These are phyloP conservation scores for Debaryomycetaceae sp. DNA, from an alignment of 1,139 yeast genomes.

Conservation along the genomic window DNA sequence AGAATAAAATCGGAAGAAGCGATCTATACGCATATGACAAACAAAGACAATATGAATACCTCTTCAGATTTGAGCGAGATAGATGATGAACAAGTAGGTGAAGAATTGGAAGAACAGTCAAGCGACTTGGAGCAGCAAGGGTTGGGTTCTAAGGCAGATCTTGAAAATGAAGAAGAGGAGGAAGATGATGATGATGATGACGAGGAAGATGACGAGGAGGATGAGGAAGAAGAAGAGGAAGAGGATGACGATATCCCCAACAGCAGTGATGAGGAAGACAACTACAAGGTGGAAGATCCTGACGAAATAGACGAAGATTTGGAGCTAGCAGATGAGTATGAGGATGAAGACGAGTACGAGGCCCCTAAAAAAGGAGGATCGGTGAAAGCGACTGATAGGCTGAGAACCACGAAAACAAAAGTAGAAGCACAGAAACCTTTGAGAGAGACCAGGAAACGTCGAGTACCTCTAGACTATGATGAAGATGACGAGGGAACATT, in stretches of 20 bases:
- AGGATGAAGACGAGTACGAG: constrained; percentile 12
- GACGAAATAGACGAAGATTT: constrained; percentile 42
- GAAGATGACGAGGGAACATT: constrained; percentile 20
- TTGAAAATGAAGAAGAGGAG: constrained; percentile 14
- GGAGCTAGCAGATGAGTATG: constrained; percentile 33
- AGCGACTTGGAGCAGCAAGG: not conserved
- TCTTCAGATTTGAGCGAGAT: constrained; percentile 5
- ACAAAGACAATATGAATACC: not conserved
- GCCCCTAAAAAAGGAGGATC: not conserved
- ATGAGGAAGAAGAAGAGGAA: constrained; percentile 20
- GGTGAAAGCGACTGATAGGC: not conserved
- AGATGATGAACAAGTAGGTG: constrained; percentile 9
- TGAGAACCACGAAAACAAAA: not conserved
- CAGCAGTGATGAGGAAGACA: constrained; percentile 32
- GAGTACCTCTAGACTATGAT: constrained; percentile 32
- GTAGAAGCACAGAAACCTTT: constrained; percentile 4
- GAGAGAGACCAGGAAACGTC: constrained; percentile 29
- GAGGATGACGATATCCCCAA: constrained; percentile 24
- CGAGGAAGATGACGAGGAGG: constrained; percentile 19
- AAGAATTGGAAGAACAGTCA: not conserved
- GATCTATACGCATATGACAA: no score
- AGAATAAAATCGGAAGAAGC: no score
- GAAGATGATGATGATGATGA: constrained; percentile 19
- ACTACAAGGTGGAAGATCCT: constrained; percentile 35
- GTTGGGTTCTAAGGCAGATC: constrained; percentile 10